Conservation (phyloP, 2,329 filamentous ascomycete species). For the Talaromyces sp. region DNA sequence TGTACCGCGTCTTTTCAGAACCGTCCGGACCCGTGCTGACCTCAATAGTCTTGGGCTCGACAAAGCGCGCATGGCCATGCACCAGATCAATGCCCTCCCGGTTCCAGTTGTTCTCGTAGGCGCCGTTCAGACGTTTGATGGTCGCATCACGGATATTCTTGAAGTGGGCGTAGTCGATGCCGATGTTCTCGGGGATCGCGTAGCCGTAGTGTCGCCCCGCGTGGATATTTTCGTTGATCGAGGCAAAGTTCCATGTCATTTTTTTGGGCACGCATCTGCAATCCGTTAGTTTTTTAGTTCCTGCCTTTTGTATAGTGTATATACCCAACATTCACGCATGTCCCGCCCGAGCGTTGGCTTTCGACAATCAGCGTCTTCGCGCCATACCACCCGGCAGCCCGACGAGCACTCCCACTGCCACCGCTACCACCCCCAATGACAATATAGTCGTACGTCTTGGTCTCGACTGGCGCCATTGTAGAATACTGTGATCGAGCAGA, state of each 20-base stretch:
- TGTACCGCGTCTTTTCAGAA: conserved; percentile 32
- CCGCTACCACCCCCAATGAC: conserved; percentile 53
- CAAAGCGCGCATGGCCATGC: conserved; percentile 45
- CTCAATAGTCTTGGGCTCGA: conserved; percentile 41
- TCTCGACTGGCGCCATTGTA: conserved; percentile 43
- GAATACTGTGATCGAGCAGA: conserved; percentile 19
- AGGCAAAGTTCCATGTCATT: conserved; percentile 50
- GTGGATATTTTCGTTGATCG: conserved; percentile 45
- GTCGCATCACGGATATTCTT: conserved; percentile 45
- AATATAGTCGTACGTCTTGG: conserved; percentile 51
- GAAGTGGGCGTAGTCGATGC: conserved; percentile 44
- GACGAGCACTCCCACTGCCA: conserved; percentile 46
- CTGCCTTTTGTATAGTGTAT: conserved; percentile 14
- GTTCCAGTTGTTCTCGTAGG: conserved; percentile 48
- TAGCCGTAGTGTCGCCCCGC: conserved; percentile 46
- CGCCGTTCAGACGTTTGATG: conserved; percentile 43
- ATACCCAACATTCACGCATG: conserved; percentile 53
- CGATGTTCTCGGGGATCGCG: conserved; percentile 38
- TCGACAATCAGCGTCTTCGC: conserved; percentile 50
- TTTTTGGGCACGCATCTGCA: conserved; percentile 50
- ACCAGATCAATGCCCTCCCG: conserved; percentile 48
- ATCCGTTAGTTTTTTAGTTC: background rate
- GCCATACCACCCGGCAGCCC: conserved; percentile 50
- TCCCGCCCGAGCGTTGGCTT: conserved; percentile 45
- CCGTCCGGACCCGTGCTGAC: conserved; percentile 39